Evolutionary conservation across 768 basidiomycete species (phyloP).

Genomic region (Postia placenta): DNA sequence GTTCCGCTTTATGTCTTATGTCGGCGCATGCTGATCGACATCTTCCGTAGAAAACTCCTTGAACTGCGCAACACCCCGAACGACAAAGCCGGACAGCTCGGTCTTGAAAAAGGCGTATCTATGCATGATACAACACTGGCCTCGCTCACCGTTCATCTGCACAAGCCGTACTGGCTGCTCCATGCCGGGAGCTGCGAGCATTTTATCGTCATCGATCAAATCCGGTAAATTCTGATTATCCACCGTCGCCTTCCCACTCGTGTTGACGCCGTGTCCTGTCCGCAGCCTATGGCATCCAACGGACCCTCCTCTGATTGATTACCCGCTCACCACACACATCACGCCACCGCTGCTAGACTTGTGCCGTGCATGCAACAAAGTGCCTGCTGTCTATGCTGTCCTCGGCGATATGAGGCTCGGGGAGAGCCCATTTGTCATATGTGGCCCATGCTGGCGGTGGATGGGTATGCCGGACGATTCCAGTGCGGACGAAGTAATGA

Average conservation of each 20-base stretch:
- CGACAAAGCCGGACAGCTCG: conserved; percentile 24
- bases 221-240: conserved; percentile 44
- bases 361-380: conserved; percentile 65
- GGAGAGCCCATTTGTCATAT: conserved; percentile 73
- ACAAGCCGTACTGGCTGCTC: conserved; percentile 78
- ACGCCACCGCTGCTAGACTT: conserved; percentile 54
- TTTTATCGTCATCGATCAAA: conserved; percentile 64
- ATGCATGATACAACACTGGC: conserved; percentile 45
- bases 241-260: no score
- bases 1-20: conserved; percentile 19
- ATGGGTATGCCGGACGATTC: conserved; percentile 51
- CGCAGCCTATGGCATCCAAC: conserved; percentile 51
- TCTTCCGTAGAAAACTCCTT: conserved; percentile 38
- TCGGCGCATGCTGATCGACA: conserved; percentile 2
- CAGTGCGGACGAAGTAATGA: conserved; percentile 34
- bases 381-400: conserved; percentile 63
- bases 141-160: conserved; percentile 53
- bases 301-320: conserved; percentile 49
- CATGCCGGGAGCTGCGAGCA: conserved; percentile 83
- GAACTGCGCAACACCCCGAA: conserved; percentile 29
- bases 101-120: conserved; percentile 32
- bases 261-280: conserved; percentile 6
- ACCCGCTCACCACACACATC: conserved; percentile 63
- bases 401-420: conserved; percentile 69
- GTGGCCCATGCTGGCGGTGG: conserved; percentile 64